A percentile compares a stretch with the other conserved stretches of the same genome.
phyloP scores from a whole-genome alignment of 1,284 basidiomycete species.

The Sporisorium exsertum region DNA sequence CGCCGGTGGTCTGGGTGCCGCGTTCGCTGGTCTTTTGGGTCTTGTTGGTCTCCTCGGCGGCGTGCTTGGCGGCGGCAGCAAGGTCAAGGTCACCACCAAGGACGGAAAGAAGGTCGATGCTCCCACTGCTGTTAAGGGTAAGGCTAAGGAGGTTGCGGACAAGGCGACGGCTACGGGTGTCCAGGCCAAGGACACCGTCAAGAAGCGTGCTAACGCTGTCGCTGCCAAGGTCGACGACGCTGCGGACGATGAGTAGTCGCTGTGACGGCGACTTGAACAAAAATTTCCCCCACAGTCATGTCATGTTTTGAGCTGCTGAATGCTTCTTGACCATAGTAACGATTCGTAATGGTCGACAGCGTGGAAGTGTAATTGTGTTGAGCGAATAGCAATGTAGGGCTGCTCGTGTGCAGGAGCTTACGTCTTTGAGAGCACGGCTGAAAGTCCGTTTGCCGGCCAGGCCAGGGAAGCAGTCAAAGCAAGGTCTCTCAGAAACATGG shows the following conservation, averaged over 20 bases:
- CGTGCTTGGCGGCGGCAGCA: conserved; percentile 45
- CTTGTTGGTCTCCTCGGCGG: conserved; percentile 58
- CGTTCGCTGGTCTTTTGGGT: conserved; percentile 55
- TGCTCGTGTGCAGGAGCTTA: not conserved
- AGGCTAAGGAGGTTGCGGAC: conserved; percentile 44
- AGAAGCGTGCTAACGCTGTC: conserved; percentile 54
- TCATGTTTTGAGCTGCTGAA: not conserved
- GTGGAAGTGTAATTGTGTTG: not conserved
- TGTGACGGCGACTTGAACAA: too few relatives aligned
- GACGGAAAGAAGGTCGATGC: conserved; percentile 57
- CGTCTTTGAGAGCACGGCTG: not conserved
- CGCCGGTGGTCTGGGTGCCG: conserved; percentile 57
- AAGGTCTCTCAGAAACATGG: not conserved
- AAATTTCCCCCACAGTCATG: not conserved
- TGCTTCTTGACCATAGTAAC: not conserved
- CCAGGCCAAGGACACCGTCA: conserved; percentile 50
- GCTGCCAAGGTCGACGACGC: conserved; percentile 54
- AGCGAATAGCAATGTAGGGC: not conserved
- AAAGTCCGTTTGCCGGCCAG: too few relatives aligned
- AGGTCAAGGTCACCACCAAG: conserved; percentile 41
- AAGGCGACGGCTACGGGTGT: conserved; percentile 56
- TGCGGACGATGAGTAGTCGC: conserved; percentile 40
- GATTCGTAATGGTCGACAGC: too few relatives aligned
- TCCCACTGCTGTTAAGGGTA: conserved; percentile 39
- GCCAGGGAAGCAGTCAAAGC: too few relatives aligned